Percentiles rank a stretch among this genome's conserved stretches.
phyloP scores from a whole-genome alignment of 495 filamentous ascomycete genomes.

The Penicillium chermesinum region DNA sequence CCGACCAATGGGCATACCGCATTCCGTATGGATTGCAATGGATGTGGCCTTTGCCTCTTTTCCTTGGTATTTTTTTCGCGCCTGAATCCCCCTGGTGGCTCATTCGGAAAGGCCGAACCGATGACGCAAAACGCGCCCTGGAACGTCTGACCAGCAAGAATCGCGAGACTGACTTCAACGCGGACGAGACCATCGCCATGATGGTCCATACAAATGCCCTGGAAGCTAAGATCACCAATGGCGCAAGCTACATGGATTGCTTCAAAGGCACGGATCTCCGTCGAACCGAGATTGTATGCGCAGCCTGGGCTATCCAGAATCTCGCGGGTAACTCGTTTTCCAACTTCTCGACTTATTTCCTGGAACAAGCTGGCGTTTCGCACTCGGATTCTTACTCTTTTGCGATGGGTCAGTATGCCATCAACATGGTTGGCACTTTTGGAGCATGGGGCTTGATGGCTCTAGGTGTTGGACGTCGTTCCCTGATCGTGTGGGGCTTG shows the following conservation, averaged over 20 bases:
- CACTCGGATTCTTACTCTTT: slow-evolving; percentile 59
- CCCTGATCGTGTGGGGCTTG: slow-evolving; percentile 66
- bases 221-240: slow-evolving; percentile 62
- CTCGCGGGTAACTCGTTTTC: slow-evolving; percentile 73
- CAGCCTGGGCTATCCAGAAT: slow-evolving; percentile 82
- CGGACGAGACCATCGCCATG: slow-evolving; percentile 75
- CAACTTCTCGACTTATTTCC: slow-evolving; percentile 77
- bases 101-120: slow-evolving; percentile 61
- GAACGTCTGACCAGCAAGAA: slow-evolving; percentile 58
- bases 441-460: slow-evolving; percentile 71
- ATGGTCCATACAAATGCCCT: slow-evolving; percentile 78
- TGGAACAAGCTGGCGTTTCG: slow-evolving; percentile 64
- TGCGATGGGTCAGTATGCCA: slow-evolving; percentile 67
- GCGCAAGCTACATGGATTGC: slow-evolving; percentile 69
- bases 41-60: slow-evolving; percentile 78
- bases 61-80: slow-evolving; percentile 63
- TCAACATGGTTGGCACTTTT: slow-evolving; percentile 70
- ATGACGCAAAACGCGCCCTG: slow-evolving; percentile 64
- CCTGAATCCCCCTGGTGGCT: slow-evolving; percentile 84
- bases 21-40: slow-evolving; percentile 73
- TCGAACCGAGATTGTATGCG: slow-evolving; percentile 73
- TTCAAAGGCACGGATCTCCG: slow-evolving; percentile 69
- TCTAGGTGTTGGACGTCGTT: slow-evolving; percentile 60
- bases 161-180: slow-evolving; percentile 56
- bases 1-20: slow-evolving; percentile 62